These are phyloP conservation scores for Chrysoporthe austroafricana DNA, from an alignment of 2,329 filamentous ascomycete genomes.

Conservation along the genomic window DNA sequence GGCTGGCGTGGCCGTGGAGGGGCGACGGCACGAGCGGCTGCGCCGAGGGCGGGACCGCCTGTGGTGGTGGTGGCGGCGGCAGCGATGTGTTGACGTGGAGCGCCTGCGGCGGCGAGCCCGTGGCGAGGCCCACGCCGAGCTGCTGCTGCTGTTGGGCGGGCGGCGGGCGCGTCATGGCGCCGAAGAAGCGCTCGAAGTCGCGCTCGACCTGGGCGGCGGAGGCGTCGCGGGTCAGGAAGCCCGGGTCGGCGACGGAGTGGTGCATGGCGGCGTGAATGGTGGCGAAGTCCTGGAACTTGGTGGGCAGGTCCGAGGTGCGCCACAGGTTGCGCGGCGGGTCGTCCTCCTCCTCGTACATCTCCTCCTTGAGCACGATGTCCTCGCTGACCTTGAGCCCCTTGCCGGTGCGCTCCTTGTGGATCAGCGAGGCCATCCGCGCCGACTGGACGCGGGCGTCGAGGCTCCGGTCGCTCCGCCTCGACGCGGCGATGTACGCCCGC, in stretches of 20 bases:
- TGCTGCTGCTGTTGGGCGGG: neutral
- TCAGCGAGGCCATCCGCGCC: constrained; percentile 75
- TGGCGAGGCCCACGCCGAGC: neutral
- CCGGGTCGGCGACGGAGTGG: constrained; percentile 1
- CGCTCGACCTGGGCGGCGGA: constrained; percentile 18
- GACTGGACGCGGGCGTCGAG: constrained; percentile 88
- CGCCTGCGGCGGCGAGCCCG: neutral
- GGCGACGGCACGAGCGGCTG: neutral
- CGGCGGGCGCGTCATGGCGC: neutral
- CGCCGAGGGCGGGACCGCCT: neutral
- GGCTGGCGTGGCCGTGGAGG: neutral
- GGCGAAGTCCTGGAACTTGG: constrained; percentile 23
- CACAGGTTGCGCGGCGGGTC: constrained; percentile 71
- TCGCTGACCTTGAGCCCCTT: constrained; percentile 80
- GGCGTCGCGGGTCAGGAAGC: constrained; percentile 7
- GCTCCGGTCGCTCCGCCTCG: constrained; percentile 81
- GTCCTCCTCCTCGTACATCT: constrained; percentile 96
- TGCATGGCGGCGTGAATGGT: constrained; percentile 22
- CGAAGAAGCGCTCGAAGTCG: constrained; percentile 21
- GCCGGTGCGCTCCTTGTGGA: constrained; percentile 77
- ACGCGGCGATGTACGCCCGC: constrained; percentile 90
- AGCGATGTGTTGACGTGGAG: neutral
- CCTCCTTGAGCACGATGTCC: constrained; percentile 85
- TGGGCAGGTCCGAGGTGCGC: constrained; percentile 13
- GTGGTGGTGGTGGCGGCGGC: neutral